Conservation (phyloP, 495 filamentous ascomycete genomes). For the Penicillium fimorum region DNA sequence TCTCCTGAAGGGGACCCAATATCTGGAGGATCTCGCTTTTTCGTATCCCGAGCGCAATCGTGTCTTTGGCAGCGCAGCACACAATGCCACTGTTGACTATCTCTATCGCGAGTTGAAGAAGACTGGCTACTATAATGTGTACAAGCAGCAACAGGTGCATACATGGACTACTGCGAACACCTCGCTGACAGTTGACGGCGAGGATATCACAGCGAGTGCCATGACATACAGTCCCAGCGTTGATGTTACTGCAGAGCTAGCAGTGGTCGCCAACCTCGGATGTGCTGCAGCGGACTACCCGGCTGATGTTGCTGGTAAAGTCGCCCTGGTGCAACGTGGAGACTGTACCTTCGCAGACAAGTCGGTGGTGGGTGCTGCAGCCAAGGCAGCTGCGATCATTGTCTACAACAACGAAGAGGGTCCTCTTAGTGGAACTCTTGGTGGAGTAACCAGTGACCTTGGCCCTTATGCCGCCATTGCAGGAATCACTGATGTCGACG, state of each 20-base stretch:
- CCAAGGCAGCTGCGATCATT: slow-evolving; percentile 57
- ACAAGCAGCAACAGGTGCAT: slow-evolving; percentile 55
- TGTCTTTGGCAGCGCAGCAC: slow-evolving; percentile 59
- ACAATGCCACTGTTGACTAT: slow-evolving; percentile 63
- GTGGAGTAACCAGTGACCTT: slow-evolving; percentile 44
- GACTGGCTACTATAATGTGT: slow-evolving; percentile 58
- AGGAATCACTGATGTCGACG: slow-evolving; percentile 53
- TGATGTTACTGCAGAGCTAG: slow-evolving; percentile 43
- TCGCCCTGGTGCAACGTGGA: slow-evolving; percentile 64
- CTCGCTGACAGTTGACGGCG: slow-evolving; percentile 30
- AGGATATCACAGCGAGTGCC: slow-evolving; percentile 23
- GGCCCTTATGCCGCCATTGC: slow-evolving; percentile 51
- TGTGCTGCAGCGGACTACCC: slow-evolving; percentile 59
- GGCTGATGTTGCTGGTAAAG: slow-evolving; percentile 48
- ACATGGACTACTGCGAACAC: slow-evolving; percentile 33
- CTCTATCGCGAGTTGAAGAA: slow-evolving; percentile 51
- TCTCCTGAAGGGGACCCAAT: slow-evolving; percentile 38
- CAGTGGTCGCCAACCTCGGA: slow-evolving; percentile 53
- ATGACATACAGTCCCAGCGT: slow-evolving; percentile 52
- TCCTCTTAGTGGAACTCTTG: slow-evolving; percentile 53
- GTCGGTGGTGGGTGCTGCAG: slow-evolving; percentile 55
- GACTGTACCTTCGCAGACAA: slow-evolving; percentile 61
- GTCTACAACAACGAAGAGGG: slow-evolving; percentile 67
- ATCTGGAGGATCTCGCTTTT: slow-evolving; percentile 49
- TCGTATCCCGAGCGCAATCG: slow-evolving; percentile 49